phyloP scores from a whole-genome alignment of 371 early-diverging fungal genomes.

The Apophysomyces sp. region DNA sequence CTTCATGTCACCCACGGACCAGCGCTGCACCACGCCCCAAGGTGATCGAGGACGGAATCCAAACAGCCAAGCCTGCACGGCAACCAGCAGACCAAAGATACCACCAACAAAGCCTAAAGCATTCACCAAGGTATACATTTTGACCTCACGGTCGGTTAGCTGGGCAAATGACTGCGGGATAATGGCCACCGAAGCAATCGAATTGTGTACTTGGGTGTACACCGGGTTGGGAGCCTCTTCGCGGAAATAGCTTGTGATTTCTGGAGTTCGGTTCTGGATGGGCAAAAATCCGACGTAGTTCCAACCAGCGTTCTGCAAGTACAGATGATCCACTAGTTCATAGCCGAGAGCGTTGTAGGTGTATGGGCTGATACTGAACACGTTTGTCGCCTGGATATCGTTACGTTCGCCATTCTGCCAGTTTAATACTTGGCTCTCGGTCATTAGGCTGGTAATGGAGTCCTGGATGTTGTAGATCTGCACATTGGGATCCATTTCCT shows the following conservation, averaged over 20 bases:
- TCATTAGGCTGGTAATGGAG: conserved; percentile 18
- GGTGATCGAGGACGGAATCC: conserved; percentile 22
- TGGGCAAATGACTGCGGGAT: conserved; percentile 24
- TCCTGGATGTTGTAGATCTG: conserved; percentile 29
- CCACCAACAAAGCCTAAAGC: conserved; percentile 24
- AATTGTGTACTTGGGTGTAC: conserved; percentile 30
- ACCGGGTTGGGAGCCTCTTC: conserved; percentile 41
- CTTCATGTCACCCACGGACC: conserved; percentile 25
- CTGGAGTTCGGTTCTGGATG: conserved; percentile 42
- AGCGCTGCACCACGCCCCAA: conserved; percentile 23
- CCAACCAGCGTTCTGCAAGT: conserved; percentile 43
- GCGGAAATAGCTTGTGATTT: conserved; percentile 41
- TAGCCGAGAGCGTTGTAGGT: conserved; percentile 43
- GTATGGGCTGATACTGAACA: conserved; percentile 34
- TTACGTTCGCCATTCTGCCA: conserved; percentile 46
- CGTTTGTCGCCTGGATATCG: conserved; percentile 39
- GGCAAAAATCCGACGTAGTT: conserved; percentile 52
- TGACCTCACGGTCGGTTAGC: conserved; percentile 38
- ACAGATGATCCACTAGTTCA: conserved; percentile 40
- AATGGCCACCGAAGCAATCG: conserved; percentile 33
- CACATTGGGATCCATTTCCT: conserved; percentile 46
- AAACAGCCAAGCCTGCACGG: conserved; percentile 16
- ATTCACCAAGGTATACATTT: conserved; percentile 32
- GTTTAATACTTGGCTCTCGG: conserved; percentile 22
- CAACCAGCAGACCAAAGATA: conserved; percentile 16